Percentiles rank a stretch among this genome's conserved stretches.
Conservation (phyloP, 2,329 filamentous ascomycete genomes). For the Diaporthe sp. region DNA sequence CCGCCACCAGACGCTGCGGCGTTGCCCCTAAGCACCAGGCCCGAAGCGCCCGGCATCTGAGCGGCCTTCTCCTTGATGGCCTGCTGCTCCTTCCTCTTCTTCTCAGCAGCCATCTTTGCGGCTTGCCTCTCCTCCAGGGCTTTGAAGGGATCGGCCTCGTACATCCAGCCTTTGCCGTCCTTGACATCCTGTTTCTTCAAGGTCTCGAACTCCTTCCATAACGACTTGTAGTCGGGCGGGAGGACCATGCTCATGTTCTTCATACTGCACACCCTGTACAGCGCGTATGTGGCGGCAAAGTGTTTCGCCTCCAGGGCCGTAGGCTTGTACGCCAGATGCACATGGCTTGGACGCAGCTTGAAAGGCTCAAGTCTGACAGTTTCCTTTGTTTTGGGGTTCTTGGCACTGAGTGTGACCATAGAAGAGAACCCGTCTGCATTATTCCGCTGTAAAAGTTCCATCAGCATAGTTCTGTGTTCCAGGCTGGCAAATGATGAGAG, state of each 20-base stretch:
- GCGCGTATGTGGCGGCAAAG: constrained; percentile 90
- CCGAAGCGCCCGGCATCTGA: constrained; percentile 72
- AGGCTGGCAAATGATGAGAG: too few relatives aligned
- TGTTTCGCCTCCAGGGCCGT: constrained; percentile 92
- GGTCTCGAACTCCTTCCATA: constrained; percentile 92
- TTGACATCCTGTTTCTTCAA: constrained; percentile 86
- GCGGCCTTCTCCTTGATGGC: constrained; percentile 78
- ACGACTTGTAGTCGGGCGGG: constrained; percentile 87
- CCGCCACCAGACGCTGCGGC: constrained; percentile 51
- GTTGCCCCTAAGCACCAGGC: constrained; percentile 65
- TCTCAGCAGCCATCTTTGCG: constrained; percentile 80
- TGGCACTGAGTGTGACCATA: constrained; percentile 82
- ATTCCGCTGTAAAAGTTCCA: constrained; percentile 64
- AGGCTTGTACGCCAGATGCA: constrained; percentile 80
- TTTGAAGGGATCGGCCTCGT: constrained; percentile 94
- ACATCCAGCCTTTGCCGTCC: constrained; percentile 88
- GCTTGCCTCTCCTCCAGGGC: constrained; percentile 85
- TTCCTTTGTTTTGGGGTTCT: constrained; percentile 87
- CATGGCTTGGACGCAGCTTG: constrained; percentile 82
- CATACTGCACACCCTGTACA: constrained; percentile 95
- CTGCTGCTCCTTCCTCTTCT: constrained; percentile 81
- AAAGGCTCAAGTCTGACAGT: constrained; percentile 83
- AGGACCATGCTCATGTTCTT: constrained; percentile 96
- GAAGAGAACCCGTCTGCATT: constrained; percentile 82
- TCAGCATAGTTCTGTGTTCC: constrained; percentile 24